Conservation (phyloP, 768 basidiomycete species). For the Ephemerocybe angulata region DNA sequence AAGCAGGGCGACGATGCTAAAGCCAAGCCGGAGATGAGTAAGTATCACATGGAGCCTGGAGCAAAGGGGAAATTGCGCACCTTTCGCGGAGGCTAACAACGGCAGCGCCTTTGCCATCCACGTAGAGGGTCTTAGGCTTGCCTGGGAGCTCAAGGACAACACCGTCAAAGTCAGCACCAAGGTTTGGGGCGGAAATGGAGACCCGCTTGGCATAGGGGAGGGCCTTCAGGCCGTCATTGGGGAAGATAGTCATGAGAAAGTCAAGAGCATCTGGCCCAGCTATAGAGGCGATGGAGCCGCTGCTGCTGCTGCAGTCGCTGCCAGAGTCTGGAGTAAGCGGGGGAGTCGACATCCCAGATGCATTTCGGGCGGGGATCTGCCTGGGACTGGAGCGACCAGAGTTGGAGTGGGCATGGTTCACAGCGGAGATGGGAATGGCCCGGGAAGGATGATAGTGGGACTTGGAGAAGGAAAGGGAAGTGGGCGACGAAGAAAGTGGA, state of each 20-base stretch:
- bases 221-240: slow-evolving; percentile 61
- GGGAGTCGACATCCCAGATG: slow-evolving; percentile 59
- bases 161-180: slow-evolving; percentile 71
- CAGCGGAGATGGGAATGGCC: slow-evolving; percentile 17
- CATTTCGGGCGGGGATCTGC: slow-evolving; percentile 38
- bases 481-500: slow-evolving; percentile 33
- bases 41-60: slow-evolving; percentile 2
- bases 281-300: slow-evolving; percentile 36
- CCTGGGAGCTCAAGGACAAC: slow-evolving; percentile 73
- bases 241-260: slow-evolving; percentile 77
- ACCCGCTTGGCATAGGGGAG: slow-evolving; percentile 75
- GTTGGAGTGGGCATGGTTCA: slow-evolving; percentile 17
- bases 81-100: slow-evolving; percentile 81
- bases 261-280: slow-evolving; percentile 67
- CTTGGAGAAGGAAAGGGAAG: slow-evolving; percentile 23
- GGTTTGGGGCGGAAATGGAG: slow-evolving; percentile 62
- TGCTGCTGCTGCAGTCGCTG: slow-evolving; percentile 39
- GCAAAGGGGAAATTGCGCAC: slow-evolving; percentile 33
- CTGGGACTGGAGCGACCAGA: slow-evolving; percentile 34
- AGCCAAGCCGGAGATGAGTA: slow-evolving; percentile 12
- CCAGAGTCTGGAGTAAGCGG: slow-evolving; percentile 75
- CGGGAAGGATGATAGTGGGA: slow-evolving; percentile 19
- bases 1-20: slow-evolving; percentile 78
- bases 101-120: slow-evolving; percentile 79
- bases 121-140: slow-evolving; percentile 72